phyloP scores from a whole-genome alignment of 2,329 filamentous ascomycete genomes.

The Diplodia intermedia region DNA sequence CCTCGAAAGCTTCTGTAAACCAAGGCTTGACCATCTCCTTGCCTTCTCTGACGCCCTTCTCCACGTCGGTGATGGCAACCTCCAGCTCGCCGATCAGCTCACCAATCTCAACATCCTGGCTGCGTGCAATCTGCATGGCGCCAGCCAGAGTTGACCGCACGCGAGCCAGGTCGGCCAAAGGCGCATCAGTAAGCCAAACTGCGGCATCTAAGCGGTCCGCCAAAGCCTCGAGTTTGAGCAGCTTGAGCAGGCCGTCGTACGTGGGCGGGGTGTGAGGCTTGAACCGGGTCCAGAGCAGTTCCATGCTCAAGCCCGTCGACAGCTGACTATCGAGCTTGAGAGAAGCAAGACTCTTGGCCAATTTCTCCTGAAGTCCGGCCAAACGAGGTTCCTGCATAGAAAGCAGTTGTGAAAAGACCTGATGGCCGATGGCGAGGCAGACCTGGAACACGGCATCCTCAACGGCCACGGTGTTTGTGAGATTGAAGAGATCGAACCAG shows the following conservation, averaged over 20 bases:
- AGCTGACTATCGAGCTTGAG: constrained; percentile 76
- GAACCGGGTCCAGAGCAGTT: constrained; percentile 75
- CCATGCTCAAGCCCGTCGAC: constrained; percentile 79
- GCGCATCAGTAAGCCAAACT: constrained; percentile 46
- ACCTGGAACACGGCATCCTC: constrained; percentile 63
- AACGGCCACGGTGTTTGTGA: constrained; percentile 44
- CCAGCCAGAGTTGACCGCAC: constrained; percentile 46
- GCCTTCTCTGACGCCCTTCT: constrained; percentile 42
- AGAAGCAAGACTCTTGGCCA: constrained; percentile 40
- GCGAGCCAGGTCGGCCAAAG: constrained; percentile 45
- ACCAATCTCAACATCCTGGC: constrained; percentile 41
- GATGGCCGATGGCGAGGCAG: constrained; percentile 53
- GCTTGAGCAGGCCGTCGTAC: constrained; percentile 46
- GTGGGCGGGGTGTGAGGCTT: constrained; percentile 64
- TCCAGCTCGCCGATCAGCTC: constrained; percentile 43
- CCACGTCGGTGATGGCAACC: constrained; percentile 42
- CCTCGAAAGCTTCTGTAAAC: constrained; percentile 48
- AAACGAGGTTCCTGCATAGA: constrained; percentile 34
- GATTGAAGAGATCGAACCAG: constrained; percentile 56
- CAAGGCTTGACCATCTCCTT: constrained; percentile 41
- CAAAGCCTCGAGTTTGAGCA: constrained; percentile 54
- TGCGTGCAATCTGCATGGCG: constrained; percentile 43
- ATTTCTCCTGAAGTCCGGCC: constrained; percentile 38
- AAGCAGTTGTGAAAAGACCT: constrained; percentile 34
- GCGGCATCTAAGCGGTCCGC: constrained; percentile 55